phyloP scores from a whole-genome alignment of 345 rosid species.

The Syzygium jambos region DNA sequence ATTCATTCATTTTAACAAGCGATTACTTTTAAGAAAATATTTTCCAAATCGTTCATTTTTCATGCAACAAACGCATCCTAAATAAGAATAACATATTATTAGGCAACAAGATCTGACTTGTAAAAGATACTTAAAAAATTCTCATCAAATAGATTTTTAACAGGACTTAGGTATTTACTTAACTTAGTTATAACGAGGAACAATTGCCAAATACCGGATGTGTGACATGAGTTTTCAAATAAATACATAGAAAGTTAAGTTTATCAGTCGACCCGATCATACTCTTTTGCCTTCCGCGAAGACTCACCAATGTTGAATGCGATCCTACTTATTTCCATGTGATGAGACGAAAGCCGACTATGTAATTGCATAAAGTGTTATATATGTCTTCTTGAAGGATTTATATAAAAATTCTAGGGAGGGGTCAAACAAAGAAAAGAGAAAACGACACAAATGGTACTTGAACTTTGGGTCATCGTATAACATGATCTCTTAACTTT shows the following conservation, averaged over 20 bases:
- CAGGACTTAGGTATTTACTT: neutral
- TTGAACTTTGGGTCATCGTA: too few species aligned
- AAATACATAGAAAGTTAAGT: neutral
- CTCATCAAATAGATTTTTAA: neutral
- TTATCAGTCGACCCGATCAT: neutral
- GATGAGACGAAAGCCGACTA: accelerated
- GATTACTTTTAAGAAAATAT: neutral
- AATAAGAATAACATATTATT: neutral
- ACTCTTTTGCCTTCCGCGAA: neutral
- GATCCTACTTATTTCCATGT: neutral
- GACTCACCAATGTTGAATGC: neutral
- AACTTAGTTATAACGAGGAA: neutral
- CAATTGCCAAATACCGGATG: neutral
- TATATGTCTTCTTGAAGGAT: neutral
- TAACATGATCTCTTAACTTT: too few species aligned
- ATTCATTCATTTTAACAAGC: neutral
- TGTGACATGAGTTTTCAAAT: neutral
- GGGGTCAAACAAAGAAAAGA: neutral
- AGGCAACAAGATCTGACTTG: neutral
- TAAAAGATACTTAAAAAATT: too few species aligned
- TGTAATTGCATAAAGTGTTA: neutral
- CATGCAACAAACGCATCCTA: neutral
- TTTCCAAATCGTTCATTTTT: neutral
- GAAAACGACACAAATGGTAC: too few species aligned
- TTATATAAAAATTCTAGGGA: neutral